Percentiles rank a stretch among this genome's conserved stretches.
phyloP scores from a whole-genome alignment of 2,329 filamentous ascomycete species.

The Diaporthe capsici region DNA sequence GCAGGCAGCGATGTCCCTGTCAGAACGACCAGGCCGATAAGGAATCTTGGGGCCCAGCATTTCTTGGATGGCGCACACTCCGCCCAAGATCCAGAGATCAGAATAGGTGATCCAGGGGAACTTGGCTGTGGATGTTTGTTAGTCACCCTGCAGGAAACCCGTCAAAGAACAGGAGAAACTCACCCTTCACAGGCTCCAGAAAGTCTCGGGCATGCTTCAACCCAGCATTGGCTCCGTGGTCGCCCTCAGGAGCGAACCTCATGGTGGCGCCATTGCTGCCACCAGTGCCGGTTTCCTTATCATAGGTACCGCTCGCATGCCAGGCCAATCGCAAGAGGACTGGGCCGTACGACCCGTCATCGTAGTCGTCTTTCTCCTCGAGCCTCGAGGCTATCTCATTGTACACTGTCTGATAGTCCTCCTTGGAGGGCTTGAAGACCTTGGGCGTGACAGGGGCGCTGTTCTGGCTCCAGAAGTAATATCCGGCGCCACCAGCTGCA shows the following conservation, averaged over 20 bases:
- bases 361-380: slow-evolving; percentile 93
- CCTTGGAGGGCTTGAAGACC: slow-evolving; percentile 78
- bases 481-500: slow-evolving; percentile 73
- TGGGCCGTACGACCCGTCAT: slow-evolving; percentile 95
- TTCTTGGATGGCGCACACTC: slow-evolving; percentile 91
- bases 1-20: slow-evolving; percentile 86
- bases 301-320: slow-evolving; percentile 94
- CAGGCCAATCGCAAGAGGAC: slow-evolving; percentile 92
- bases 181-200: slow-evolving; percentile 90
- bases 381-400: slow-evolving; percentile 84
- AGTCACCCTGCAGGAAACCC: slow-evolving; percentile 17
- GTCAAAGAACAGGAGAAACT: slow-evolving; percentile 46
- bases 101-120: slow-evolving; percentile 98
- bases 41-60: slow-evolving; percentile 91
- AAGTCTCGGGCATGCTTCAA: slow-evolving; percentile 90
- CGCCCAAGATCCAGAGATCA: slow-evolving; percentile 94
- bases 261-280: slow-evolving; percentile 98
- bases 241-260: slow-evolving; percentile 90
- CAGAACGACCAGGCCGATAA: slow-evolving; percentile 87
- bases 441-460: slow-evolving; percentile 64
- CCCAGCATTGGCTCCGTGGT: slow-evolving; percentile 95
- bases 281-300: slow-evolving; percentile 88
- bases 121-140: slow-evolving; percentile 64
- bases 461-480: slow-evolving; percentile 76
- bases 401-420: slow-evolving; percentile 97